Conservation (phyloP, 2,329 filamentous ascomycete genomes). For the Cladosporium oxysporum region DNA sequence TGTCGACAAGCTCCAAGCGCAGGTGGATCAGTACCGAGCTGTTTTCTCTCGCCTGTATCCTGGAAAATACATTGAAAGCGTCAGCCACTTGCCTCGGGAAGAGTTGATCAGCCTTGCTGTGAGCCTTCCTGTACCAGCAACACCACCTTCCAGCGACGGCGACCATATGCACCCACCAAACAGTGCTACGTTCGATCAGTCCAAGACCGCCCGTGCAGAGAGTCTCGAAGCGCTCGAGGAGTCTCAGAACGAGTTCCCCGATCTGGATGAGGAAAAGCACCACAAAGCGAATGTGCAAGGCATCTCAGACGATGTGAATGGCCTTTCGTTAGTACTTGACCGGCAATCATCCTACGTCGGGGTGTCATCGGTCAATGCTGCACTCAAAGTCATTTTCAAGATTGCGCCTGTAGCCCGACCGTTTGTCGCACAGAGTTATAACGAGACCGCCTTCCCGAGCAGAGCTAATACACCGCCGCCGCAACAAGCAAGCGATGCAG, state of each 20-base stretch:
- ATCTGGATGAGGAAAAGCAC: conserved; percentile 60
- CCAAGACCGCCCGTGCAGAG: conserved; percentile 51
- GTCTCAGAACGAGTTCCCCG: conserved; percentile 53
- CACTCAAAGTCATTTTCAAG: conserved; percentile 38
- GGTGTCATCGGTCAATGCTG: conserved; percentile 36
- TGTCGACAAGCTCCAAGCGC: conserved; percentile 55
- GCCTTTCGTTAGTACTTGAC: conserved; percentile 35
- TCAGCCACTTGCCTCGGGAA: conserved; percentile 44
- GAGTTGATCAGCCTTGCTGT: conserved; percentile 49
- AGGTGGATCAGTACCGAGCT: conserved; percentile 50
- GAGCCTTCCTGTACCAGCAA: conserved; percentile 42
- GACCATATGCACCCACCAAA: conserved; percentile 20
- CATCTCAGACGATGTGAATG: conserved; percentile 39
- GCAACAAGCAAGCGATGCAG: conserved; percentile 21
- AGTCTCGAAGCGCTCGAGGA: conserved; percentile 66
- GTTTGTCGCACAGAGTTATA: conserved; percentile 30
- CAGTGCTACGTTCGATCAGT: conserved; percentile 23
- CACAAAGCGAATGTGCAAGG: conserved; percentile 46
- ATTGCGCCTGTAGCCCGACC: conserved; percentile 32
- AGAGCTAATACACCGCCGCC: conserved; percentile 31
- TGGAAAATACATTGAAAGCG: conserved; percentile 42
- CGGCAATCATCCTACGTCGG: conserved; percentile 36
- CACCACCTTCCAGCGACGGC: conserved; percentile 41
- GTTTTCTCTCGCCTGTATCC: conserved; percentile 48
- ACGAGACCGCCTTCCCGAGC: conserved; percentile 33